Evolutionary conservation across 1,284 basidiomycete genomes (phyloP).

Genomic region (Puccinia coronata): DNA sequence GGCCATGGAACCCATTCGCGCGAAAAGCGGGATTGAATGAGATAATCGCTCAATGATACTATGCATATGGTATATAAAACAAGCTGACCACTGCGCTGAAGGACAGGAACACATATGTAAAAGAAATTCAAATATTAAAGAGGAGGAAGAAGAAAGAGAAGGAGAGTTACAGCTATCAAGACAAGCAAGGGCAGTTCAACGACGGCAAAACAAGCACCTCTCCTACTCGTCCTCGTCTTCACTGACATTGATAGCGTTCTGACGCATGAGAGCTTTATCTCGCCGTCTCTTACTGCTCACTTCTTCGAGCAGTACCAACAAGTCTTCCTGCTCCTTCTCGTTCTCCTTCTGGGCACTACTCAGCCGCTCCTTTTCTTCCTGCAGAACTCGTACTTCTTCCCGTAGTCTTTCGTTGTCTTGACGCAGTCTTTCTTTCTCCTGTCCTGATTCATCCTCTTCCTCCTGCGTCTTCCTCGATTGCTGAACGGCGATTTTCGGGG

Average conservation of each 20-base stretch:
- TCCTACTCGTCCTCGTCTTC: constrained; percentile 70
- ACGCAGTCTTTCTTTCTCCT: constrained; percentile 20
- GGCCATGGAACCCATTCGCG: too few species aligned
- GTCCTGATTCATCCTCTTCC: too few species aligned
- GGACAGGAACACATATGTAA: too few species aligned
- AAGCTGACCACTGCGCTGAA: too few species aligned
- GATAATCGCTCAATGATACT: too few species aligned
- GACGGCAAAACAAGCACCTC: not conserved
- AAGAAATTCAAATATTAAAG: not conserved
- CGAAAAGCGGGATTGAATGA: too few species aligned
- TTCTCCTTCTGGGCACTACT: constrained; percentile 73
- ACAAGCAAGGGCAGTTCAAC: not conserved
- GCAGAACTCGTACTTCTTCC: constrained; percentile 2
- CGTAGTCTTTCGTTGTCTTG: constrained; percentile 8
- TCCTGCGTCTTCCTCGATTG: constrained; percentile 25
- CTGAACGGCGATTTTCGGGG: too few species aligned
- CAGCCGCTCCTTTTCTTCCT: constrained; percentile 63
- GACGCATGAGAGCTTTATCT: constrained; percentile 76
- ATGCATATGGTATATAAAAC: too few species aligned
- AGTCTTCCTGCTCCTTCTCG: constrained; percentile 90
- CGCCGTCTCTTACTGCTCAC: constrained; percentile 76
- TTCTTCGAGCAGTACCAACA: constrained; percentile 90
- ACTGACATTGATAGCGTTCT: constrained; percentile 73
- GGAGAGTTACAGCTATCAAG: not conserved
- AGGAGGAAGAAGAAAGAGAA: not conserved